These are phyloP conservation scores for Calonectria leucothoes DNA, from an alignment of 2,329 filamentous ascomycete species.

Conservation along the genomic window DNA sequence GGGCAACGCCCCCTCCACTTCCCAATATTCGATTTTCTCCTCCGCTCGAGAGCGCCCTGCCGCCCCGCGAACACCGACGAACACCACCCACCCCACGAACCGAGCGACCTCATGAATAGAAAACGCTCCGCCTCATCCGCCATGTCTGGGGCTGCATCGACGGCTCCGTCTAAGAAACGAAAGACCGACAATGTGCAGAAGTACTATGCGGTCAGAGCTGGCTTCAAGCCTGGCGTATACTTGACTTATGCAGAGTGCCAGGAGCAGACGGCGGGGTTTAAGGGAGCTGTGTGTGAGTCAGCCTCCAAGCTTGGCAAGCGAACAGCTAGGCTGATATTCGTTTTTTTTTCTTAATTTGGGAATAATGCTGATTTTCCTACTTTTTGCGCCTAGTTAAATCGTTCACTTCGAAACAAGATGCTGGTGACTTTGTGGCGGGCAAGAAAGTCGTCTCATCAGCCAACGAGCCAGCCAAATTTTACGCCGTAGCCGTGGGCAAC, in stretches of 20 bases:
- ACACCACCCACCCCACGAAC: conserved; percentile 12
- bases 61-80: conserved; percentile 17
- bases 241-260: conserved; percentile 71
- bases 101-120: conserved; percentile 41
- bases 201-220: conserved; percentile 72
- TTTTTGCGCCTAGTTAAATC: conserved; percentile 75
- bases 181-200: conserved; percentile 63
- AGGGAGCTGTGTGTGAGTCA: conserved; percentile 75
- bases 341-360: background rate
- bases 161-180: conserved; percentile 55
- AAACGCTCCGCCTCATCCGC: conserved; percentile 43
- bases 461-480: conserved; percentile 62
- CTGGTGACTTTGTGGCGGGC: conserved; percentile 80
- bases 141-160: conserved; percentile 23
- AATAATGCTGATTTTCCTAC: conserved; percentile 21
- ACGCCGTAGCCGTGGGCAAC: conserved; percentile 70
- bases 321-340: background rate
- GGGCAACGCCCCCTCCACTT: conserved; percentile 29
- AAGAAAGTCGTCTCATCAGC: conserved; percentile 54
- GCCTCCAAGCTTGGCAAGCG: background rate
- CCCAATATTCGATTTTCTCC: conserved; percentile 38
- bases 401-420: conserved; percentile 79
- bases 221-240: conserved; percentile 71
- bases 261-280: conserved; percentile 69
- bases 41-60: conserved; percentile 11